Percentiles rank a stretch among this genome's conserved stretches.
phyloP scores from a whole-genome alignment of 768 basidiomycete species.

The Boletus vinaceobasis region DNA sequence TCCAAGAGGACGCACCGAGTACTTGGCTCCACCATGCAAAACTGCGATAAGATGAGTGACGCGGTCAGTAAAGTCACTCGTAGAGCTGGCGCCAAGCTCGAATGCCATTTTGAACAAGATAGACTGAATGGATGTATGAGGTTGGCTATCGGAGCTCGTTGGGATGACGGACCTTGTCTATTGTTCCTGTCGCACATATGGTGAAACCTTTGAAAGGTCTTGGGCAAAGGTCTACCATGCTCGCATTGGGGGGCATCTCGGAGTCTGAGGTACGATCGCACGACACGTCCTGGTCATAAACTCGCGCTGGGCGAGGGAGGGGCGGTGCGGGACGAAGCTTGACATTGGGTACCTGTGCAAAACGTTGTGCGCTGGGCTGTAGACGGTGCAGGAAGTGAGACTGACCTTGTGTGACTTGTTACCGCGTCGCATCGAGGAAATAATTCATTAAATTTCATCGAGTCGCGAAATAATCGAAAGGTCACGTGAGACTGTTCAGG shows the following conservation, averaged over 20 bases:
- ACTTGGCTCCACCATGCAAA: conserved; percentile 83
- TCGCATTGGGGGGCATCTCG: conserved; percentile 45
- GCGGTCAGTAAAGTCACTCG: conserved; percentile 72
- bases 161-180: conserved; percentile 61
- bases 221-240: conserved; percentile 50
- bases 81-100: conserved; percentile 73
- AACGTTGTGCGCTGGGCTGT: neutral
- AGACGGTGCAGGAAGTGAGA: neutral
- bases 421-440: conserved; percentile 42
- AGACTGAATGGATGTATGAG: conserved; percentile 40
- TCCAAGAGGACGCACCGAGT: conserved; percentile 49
- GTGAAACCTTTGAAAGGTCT: conserved; percentile 64
- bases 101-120: conserved; percentile 70
- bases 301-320: conserved; percentile 18
- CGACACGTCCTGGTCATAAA: conserved; percentile 25
- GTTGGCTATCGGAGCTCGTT: conserved; percentile 1
- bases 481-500: conserved; percentile 10
- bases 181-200: conserved; percentile 74
- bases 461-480: neutral
- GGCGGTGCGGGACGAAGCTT: conserved; percentile 67
- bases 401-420: conserved; percentile 68
- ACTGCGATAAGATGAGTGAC: conserved; percentile 86
- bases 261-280: conserved; percentile 46
- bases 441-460: neutral
- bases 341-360: conserved; percentile 71